Percentiles rank a stretch among this genome's conserved stretches.
Evolutionary conservation across 306 rosid species (phyloP).

Genomic region (Cyamopsis tetragonoloba): DNA sequence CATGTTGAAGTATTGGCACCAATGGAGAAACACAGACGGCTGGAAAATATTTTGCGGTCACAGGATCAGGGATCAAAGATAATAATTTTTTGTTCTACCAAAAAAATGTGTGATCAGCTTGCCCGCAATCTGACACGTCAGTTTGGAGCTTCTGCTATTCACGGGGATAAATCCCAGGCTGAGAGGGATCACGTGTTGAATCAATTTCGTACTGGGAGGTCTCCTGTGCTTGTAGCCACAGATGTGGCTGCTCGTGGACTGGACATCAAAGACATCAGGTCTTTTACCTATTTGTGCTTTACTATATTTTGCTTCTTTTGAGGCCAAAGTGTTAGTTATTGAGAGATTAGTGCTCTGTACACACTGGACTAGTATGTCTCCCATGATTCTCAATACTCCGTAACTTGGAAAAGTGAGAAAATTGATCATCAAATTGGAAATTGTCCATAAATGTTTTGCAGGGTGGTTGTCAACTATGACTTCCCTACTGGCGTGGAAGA

Average conservation of each 20-base stretch:
- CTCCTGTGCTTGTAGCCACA: constrained; percentile 96
- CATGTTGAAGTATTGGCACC: constrained; percentile 76
- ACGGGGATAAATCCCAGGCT: constrained; percentile 96
- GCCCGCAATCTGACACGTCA: constrained; percentile 88
- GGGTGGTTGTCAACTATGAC: constrained; percentile 95
- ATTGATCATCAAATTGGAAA: neutral
- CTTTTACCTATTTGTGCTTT: constrained; percentile 8
- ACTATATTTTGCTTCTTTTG: neutral
- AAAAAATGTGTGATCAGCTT: constrained; percentile 99
- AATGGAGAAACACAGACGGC: constrained; percentile 75
- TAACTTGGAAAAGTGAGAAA: neutral
- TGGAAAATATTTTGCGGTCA: constrained; percentile 85
- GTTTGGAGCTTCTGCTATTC: constrained; percentile 97
- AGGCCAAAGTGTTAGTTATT: neutral
- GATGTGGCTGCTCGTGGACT: constrained; percentile 99
- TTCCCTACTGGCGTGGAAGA: constrained; percentile 99
- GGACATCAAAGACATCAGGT: constrained; percentile 97
- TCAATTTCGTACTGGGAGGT: constrained; percentile 82
- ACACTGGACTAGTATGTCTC: neutral
- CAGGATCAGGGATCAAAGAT: constrained; percentile 94
- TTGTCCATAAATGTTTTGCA: constrained; percentile 28
- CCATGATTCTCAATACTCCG: neutral
- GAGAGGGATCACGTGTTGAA: constrained; percentile 90
- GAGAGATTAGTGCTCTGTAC: neutral
- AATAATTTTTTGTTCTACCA: constrained; percentile 90